A percentile compares a stretch with the other conserved stretches of the same genome.
phyloP scores from a whole-genome alignment of 2,329 filamentous ascomycete species.

The Sporothrix humicola region DNA sequence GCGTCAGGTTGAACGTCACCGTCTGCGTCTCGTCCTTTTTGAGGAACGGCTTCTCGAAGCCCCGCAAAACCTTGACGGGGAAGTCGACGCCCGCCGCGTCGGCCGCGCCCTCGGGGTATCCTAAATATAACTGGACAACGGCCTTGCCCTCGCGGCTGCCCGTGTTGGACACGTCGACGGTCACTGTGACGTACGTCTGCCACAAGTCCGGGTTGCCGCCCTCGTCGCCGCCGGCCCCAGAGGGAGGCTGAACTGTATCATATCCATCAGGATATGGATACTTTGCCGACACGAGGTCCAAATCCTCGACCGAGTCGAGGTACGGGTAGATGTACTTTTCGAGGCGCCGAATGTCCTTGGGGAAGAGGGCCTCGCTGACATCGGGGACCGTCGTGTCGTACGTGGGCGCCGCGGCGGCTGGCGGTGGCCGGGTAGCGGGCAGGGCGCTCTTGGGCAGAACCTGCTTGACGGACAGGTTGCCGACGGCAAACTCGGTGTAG shows the following conservation, averaged over 20 bases:
- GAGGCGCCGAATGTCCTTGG: constrained; percentile 61
- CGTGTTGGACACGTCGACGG: constrained; percentile 60
- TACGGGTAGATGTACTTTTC: constrained; percentile 78
- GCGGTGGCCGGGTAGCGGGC: constrained; percentile 49
- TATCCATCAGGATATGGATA: constrained; percentile 64
- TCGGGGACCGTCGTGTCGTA: constrained; percentile 63
- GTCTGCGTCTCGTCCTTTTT: constrained; percentile 53
- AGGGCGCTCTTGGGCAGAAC: constrained; percentile 54
- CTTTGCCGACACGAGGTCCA: constrained; percentile 48
- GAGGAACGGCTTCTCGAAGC: constrained; percentile 72
- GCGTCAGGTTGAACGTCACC: constrained; percentile 53
- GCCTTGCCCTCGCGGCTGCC: constrained; percentile 52
- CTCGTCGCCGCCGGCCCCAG: constrained; percentile 71
- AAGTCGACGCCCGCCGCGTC: constrained; percentile 36
- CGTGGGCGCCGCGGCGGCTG: constrained; percentile 55
- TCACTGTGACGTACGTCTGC: constrained; percentile 58
- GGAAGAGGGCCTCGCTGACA: constrained; percentile 64
- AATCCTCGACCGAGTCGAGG: constrained; percentile 57
- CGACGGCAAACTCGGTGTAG: constrained; percentile 75
- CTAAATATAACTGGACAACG: constrained; percentile 56
- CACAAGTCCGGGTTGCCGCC: constrained; percentile 72
- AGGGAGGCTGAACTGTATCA: constrained; percentile 55
- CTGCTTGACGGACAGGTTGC: constrained; percentile 55
- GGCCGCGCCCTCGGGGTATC: constrained; percentile 46
- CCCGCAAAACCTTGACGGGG: constrained; percentile 65